These are phyloP conservation scores for Mycogone perniciosa DNA, from an alignment of 2,329 filamentous ascomycete species.

Conservation along the genomic window DNA sequence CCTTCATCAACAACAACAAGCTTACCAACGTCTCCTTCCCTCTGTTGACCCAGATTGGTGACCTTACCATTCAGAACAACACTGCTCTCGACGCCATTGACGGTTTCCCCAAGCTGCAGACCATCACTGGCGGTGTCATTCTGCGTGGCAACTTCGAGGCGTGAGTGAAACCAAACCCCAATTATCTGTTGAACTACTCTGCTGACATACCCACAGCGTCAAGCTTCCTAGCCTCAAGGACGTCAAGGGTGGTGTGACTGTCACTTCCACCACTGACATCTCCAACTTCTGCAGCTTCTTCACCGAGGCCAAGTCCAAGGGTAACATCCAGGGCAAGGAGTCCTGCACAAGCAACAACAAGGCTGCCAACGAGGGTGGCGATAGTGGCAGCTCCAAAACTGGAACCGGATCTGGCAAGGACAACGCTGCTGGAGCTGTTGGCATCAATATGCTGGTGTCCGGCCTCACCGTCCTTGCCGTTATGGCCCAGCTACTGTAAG, in stretches of 20 bases:
- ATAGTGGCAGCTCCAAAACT: slow-evolving; percentile 24
- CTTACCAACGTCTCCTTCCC: slow-evolving; percentile 73
- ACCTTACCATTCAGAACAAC: slow-evolving; percentile 87
- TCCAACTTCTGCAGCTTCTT: slow-evolving; percentile 48
- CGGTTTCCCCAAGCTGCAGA: slow-evolving; percentile 61
- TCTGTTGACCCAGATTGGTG: slow-evolving; percentile 56
- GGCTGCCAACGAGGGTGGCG: slow-evolving; percentile 43
- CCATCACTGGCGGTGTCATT: slow-evolving; percentile 73
- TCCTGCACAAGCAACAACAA: slow-evolving; percentile 46
- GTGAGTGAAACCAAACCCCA: slow-evolving; percentile 48
- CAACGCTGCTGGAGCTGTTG: slow-evolving; percentile 39
- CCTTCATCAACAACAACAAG: slow-evolving; percentile 56
- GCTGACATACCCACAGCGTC: slow-evolving; percentile 48
- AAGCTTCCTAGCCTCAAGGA: slow-evolving; percentile 59
- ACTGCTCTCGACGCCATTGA: slow-evolving; percentile 59
- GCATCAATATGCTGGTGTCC: slow-evolving; percentile 41
- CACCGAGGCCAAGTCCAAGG: slow-evolving; percentile 33
- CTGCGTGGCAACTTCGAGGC: slow-evolving; percentile 76
- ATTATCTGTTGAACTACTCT: neutral
- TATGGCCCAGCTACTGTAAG: slow-evolving; percentile 48
- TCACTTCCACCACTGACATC: slow-evolving; percentile 61
- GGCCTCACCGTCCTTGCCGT: slow-evolving; percentile 42
- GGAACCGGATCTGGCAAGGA: slow-evolving; percentile 23
- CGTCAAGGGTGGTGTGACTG: slow-evolving; percentile 66
- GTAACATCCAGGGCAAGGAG: slow-evolving; percentile 37